Evolutionary conservation across 1,284 basidiomycete species (phyloP), one percentile per base, ranked within the genome.

Genomic region (Neotropicomus parvogracilis): DNA sequence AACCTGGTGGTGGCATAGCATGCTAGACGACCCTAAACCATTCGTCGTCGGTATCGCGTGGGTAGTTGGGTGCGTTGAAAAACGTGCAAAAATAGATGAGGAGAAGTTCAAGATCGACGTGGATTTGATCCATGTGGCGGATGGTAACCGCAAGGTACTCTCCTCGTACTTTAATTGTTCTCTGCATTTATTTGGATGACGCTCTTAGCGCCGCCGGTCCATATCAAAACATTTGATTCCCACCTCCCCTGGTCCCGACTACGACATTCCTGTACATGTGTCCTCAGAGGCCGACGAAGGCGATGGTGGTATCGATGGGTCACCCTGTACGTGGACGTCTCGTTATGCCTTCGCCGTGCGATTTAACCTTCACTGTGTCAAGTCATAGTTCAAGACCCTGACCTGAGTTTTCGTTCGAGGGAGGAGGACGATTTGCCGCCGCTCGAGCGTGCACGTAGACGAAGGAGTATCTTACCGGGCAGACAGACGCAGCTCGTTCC

Each of bases 41-140:
- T 65, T 75, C 34, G 81, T 95, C 11, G 88, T 97, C 12, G 89
- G 91, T 11, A 90, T 95, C 55, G 84, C 80, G n/a, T 97, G 93
- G 93, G 88, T 95, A 3, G 89, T 92, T 2, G 81, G 87, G 58
- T 92, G 88, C 56, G 87, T 81, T 11, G 91, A 95, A 61, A 77
- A 82, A 49, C 75, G 81, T 19, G 67, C 69, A 34, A 76, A 70
- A 36, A 77, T 88, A 2, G 83, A 84, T 8, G 92, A 95, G 62
- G 67, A 70, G 3, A 74, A 71, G 28, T 91, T 83, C 64, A 60
- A 78, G 19, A 78, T 95, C 42, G 80, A 91, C 56, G 70, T 91
- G 2, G 81, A 81, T 20, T 71, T 77, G 36, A 75, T 83, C 47
- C 84, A 84, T 50, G 73, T 89, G 20, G 82, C 85, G 4, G 80